These are phyloP conservation scores for Tricholoma terreum DNA, from an alignment of 768 basidiomycete genomes.

Conservation along the genomic window DNA sequence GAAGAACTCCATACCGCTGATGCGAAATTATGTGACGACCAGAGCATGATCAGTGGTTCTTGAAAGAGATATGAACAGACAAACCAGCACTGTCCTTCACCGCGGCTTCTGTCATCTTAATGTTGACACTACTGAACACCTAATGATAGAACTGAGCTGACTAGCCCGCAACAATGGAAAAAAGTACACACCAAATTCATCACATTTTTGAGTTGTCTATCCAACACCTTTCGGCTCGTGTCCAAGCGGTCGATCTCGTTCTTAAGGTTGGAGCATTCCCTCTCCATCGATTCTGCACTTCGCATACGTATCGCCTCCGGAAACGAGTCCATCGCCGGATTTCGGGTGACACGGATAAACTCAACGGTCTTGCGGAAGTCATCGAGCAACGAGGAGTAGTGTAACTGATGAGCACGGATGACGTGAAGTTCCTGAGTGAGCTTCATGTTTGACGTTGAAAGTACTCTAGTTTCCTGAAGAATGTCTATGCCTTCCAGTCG, in stretches of 20 bases:
- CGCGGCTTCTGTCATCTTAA: constrained; percentile 52
- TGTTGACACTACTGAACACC: constrained; percentile 61
- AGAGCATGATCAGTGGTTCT: not conserved
- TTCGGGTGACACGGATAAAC: constrained; percentile 40
- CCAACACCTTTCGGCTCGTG: constrained; percentile 40
- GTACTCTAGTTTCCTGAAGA: constrained; percentile 44
- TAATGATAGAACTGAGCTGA: constrained; percentile 16
- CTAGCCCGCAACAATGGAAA: not conserved
- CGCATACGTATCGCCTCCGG: constrained; percentile 23
- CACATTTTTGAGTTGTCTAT: constrained; percentile 48
- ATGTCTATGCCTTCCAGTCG: not conserved
- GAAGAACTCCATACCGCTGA: constrained; percentile 17
- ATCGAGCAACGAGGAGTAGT: constrained; percentile 45
- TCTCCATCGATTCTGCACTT: constrained; percentile 33
- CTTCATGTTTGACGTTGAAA: constrained; percentile 35
- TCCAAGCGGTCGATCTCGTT: constrained; percentile 49
- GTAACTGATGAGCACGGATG: constrained; percentile 50
- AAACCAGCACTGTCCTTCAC: constrained; percentile 47
- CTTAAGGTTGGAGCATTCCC: constrained; percentile 49
- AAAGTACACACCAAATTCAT: constrained; percentile 43
- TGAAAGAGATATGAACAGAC: constrained; percentile 7
- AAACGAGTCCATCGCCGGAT: constrained; percentile 49
- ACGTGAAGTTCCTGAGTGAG: constrained; percentile 51
- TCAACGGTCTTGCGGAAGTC: constrained; percentile 45
- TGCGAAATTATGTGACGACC: not conserved